Evolutionary conservation across 768 basidiomycete genomes (phyloP), one percentile per base, ranked within the genome.

Genomic region (Pisolithus tinctorius): DNA sequence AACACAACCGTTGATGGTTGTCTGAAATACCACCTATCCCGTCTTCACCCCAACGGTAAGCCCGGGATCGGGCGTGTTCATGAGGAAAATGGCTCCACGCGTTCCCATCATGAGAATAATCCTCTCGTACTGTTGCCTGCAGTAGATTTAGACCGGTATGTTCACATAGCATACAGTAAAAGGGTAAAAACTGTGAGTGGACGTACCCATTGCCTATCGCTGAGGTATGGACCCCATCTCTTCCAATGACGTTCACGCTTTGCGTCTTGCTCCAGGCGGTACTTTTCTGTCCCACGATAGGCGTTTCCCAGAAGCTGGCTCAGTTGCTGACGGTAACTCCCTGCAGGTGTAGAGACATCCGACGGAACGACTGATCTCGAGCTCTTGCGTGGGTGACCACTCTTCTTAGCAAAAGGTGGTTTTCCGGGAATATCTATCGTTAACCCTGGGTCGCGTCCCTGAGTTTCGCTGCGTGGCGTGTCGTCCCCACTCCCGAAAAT

Each of bases 21-120:
- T 99, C 96, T 5, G 92, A 95, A 60, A 98, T 87, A 40, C 96
- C 96, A 30, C 88, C 96, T 51, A 99, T 85, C 45, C 96, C 96
- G 62, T 99, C 96, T 68, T 99, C 96, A 40, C 96, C 96, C 96
- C 96, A 99, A 62, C 96, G 79, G 71, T 97, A 99, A 23, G 93
- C 90, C 52, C 96, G 84, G 51, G 92, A 94, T 53, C 93, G 80
- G 1, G 93, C 87, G 50, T 94, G 92, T 51, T 88, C 90, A 62
- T 95, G 93, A 37, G 93, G 93, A 64, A 96, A 96, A 63, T 94
- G 91, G 52, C 80, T 84, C 93, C 93, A 96, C 7, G 92, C 93
- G 65, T 96, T 93, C 47, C 96, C 96, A 64, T 98, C 85, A 20
- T 77, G 85, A 34, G 96, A 98, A 71, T 99, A 99, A 67, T 99